Conservation (phyloP, 192 early-diverging fungal species). For the Mortierella alpina region DNA sequence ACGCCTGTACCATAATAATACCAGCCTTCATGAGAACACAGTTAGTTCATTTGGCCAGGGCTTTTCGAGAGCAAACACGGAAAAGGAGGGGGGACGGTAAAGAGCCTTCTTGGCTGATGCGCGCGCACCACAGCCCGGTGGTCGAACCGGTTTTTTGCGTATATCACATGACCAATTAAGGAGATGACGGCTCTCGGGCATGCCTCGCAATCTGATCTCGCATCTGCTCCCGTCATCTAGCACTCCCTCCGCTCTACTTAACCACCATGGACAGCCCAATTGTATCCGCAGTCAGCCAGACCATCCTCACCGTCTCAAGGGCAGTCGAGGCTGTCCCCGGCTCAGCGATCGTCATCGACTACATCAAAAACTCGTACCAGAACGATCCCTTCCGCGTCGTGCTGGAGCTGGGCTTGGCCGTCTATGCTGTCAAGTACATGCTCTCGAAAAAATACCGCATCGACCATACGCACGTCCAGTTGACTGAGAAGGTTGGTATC, state of each 20-base stretch:
- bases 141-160: no score
- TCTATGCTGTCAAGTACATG: conserved; percentile 92
- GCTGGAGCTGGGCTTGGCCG: conserved; percentile 84
- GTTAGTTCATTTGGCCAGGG: no score
- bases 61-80: no score
- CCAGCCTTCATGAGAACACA: no score
- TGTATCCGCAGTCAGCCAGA: conserved; percentile 58
- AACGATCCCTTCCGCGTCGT: conserved; percentile 91
- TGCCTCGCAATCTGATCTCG: not conserved
- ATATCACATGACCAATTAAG: no score
- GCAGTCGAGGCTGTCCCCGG: conserved; percentile 71
- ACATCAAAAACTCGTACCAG: conserved; percentile 92
- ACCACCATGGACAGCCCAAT: conserved; percentile 54
- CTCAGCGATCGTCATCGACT: conserved; percentile 78
- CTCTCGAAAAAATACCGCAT: conserved; percentile 83
- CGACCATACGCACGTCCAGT: conserved; percentile 77
- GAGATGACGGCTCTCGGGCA: not conserved
- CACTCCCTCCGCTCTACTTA: not conserved
- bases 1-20: no score
- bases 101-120: no score
- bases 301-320: conserved; percentile 53
- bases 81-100: no score
- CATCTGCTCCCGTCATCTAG: not conserved
- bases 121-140: no score
- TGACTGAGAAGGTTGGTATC: conserved; percentile 81